phyloP scores from a whole-genome alignment of 768 basidiomycete species.

The Dioszegia crocea region DNA sequence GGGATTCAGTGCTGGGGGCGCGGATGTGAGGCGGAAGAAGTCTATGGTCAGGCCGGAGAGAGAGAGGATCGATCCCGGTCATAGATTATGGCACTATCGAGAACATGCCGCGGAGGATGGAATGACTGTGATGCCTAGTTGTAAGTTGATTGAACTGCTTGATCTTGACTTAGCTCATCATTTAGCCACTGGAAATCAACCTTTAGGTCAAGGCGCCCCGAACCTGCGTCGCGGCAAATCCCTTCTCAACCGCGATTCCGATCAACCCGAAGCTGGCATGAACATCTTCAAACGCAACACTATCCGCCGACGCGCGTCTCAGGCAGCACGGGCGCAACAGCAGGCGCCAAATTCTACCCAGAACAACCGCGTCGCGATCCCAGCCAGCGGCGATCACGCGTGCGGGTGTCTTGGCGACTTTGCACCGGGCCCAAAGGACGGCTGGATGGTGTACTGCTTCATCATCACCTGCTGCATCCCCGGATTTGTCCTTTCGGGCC shows the following conservation, averaged over 20 bases:
- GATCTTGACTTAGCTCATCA: constrained; percentile 6
- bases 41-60: constrained; percentile 86
- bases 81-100: constrained; percentile 92
- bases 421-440: constrained; percentile 80
- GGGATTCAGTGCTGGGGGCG: constrained; percentile 38
- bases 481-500: constrained; percentile 61
- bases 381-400: constrained; percentile 21
- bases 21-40: constrained; percentile 68
- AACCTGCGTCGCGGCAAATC: constrained; percentile 72
- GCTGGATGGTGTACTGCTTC: constrained; percentile 93
- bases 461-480: constrained; percentile 81
- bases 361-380: constrained; percentile 50
- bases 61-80: constrained; percentile 91
- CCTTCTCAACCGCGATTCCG: constrained; percentile 73
- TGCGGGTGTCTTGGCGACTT: constrained; percentile 60
- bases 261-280: constrained; percentile 88
- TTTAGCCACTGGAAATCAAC: constrained; percentile 44
- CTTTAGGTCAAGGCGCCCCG: constrained; percentile 23
- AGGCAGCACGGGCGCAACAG: constrained; percentile 50
- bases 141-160: constrained; percentile 62
- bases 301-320: constrained; percentile 62
- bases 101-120: constrained; percentile 74
- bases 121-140: constrained; percentile 68
- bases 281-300: constrained; percentile 86
- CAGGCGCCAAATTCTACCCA: constrained; percentile 50